A percentile compares a stretch with the other conserved stretches of the same genome.
Evolutionary conservation across 164 flowering plant genomes (phyloP).

Genomic region (Umbilicus rupestris): DNA sequence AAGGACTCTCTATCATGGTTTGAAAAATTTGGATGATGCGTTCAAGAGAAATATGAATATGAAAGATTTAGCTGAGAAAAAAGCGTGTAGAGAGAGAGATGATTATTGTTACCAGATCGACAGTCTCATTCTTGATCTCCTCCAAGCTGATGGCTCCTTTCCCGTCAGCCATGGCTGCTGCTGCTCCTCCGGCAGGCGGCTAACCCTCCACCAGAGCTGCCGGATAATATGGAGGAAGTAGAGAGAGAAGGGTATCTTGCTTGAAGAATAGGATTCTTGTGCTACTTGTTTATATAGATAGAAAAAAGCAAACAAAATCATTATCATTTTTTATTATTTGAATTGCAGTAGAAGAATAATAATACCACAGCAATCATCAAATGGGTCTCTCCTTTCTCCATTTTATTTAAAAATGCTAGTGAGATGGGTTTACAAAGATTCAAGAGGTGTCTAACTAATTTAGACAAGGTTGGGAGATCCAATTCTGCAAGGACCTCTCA

Average conservation of each 20-base stretch:
- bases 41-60: not conserved
- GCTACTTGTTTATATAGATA: constrained; percentile 2
- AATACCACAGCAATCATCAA: not conserved
- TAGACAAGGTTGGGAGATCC: not conserved
- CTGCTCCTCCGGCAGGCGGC: not conserved
- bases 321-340: not conserved
- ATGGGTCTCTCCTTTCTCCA: not conserved
- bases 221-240: not conserved
- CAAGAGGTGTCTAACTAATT: not conserved
- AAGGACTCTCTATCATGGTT: too few relatives aligned
- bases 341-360: not conserved
- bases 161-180: constrained; percentile 14
- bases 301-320: not conserved
- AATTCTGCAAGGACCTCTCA: too few relatives aligned
- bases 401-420: not conserved
- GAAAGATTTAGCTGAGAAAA: not conserved
- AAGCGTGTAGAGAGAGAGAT: not conserved
- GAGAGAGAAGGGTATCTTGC: constrained; percentile 1
- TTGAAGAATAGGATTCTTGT: constrained; percentile 1
- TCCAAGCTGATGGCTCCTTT: constrained; percentile 29
- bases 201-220: not conserved
- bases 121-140: constrained; percentile 55
- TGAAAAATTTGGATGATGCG: not conserved
- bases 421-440: not conserved
- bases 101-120: constrained; percentile 45